Evolutionary conservation across 2,329 filamentous ascomycete genomes (phyloP), one percentile per base, ranked within the genome.

Genomic region (Ophiostoma tasmaniense): DNA sequence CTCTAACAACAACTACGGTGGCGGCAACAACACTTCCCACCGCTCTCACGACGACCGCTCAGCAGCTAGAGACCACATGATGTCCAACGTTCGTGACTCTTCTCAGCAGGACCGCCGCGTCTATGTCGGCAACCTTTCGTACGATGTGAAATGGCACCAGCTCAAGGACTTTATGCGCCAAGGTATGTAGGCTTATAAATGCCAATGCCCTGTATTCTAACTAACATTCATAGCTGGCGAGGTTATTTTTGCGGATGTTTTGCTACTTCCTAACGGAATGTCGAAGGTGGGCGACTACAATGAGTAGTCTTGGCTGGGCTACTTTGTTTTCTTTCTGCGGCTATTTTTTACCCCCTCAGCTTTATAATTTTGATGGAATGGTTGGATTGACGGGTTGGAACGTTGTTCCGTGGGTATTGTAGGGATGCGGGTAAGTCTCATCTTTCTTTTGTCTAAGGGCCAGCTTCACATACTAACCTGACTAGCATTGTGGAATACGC

Each of bases 261-360:
- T 99, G 83, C 87, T 97, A 82, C 93, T 99, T 90, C 95, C 95
- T 79, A 99, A 99, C 87, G 95, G 95, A 93, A 99, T 99, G 95
- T 98, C 94, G 92, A 99, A 99, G 94, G 94, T 98, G 93, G 92
- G 92, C 93, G 89, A 89, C 86, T 90, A 91, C 85, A 88, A 84
- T 68, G 42, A 67, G 86, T 93, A 90, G 90, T 88, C 89, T 81
- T 89, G 90, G 90, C 88, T 91, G 91, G 91, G 87, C 88, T 87
- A 85, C 87, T 85, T 90, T 82, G 90, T 37, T 68, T 65, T 39
- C 52, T 25, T 45, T 71, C 35, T 68, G 17, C 39, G 66, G 84
- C 30, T 84, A 10, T 84, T 83, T 85, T 80, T 81, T 82, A 85
- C 85, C 80, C 81, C 83, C 83, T 80, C 62, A 80, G 78, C 64